A percentile compares a stretch with the other conserved stretches of the same genome.
These are phyloP conservation scores for Aspergillus sp. DNA, from an alignment of 2,329 filamentous ascomycete species.

Conservation along the genomic window DNA sequence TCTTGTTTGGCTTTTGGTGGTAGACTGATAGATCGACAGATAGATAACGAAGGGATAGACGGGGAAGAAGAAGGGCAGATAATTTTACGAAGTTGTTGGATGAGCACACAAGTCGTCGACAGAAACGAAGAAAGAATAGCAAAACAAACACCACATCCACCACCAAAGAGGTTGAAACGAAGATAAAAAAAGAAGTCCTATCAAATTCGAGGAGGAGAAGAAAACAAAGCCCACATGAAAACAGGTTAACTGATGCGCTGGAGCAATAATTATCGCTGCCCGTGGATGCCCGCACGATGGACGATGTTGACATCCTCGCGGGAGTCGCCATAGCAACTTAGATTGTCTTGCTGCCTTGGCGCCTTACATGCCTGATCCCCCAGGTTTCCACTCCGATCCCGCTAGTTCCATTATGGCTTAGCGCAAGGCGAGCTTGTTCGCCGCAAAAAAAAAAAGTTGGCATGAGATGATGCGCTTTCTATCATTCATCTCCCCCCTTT, in stretches of 20 bases:
- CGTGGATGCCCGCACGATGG: background rate
- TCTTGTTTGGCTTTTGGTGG: background rate
- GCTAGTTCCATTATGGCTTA: constrained; percentile 7
- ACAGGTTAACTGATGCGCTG: no score
- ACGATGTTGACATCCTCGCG: constrained; percentile 25
- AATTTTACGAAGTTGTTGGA: background rate
- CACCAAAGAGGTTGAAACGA: background rate
- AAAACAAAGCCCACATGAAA: no score
- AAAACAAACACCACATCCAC: constrained; percentile 5
- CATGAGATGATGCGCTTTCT: constrained; percentile 1
- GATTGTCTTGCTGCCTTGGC: constrained; percentile 10
- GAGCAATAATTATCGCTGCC: no score
- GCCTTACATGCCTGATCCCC: constrained; percentile 8
- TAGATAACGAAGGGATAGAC: constrained; percentile 19
- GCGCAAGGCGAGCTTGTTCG: constrained; percentile 5
- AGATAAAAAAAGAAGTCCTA: background rate
- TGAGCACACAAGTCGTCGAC: constrained; percentile 4
- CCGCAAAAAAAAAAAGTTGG: background rate
- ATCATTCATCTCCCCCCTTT: constrained; percentile 1
- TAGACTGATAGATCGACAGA: background rate
- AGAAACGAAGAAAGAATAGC: constrained; percentile 9
- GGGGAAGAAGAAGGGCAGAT: constrained; percentile 5
- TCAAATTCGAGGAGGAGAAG: constrained; percentile 11
- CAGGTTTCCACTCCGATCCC: constrained; percentile 9
- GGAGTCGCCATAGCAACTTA: constrained; percentile 30